These are phyloP conservation scores for Yamadazyma trypodendri DNA, from an alignment of 1,139 yeast genomes.

Conservation along the genomic window DNA sequence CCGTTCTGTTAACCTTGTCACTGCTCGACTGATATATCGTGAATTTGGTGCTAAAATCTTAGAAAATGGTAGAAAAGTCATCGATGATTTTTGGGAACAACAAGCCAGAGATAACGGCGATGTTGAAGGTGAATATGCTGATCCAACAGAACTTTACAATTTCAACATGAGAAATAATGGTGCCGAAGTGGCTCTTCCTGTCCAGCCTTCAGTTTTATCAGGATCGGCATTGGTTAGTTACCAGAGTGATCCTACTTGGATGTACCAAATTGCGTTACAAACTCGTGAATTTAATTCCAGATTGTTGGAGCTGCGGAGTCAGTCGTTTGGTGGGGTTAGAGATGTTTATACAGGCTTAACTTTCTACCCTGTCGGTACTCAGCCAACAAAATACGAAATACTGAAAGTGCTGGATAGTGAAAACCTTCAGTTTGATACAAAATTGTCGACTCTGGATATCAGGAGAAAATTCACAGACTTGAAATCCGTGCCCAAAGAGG, in stretches of 20 bases:
- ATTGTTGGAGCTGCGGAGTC: conserved; percentile 58
- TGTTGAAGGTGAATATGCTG: conserved; percentile 78
- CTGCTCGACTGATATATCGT: conserved; percentile 85
- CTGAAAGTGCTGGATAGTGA: conserved; percentile 19
- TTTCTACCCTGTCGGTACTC: conserved; percentile 74
- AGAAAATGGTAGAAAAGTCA: conserved; percentile 74
- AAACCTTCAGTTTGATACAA: conserved; percentile 48
- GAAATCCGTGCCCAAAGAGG: conserved; percentile 50
- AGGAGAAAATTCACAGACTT: conserved; percentile 62
- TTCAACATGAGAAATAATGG: conserved; percentile 20
- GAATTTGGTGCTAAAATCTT: conserved; percentile 91
- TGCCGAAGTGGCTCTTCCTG: conserved; percentile 16
- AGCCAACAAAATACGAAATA: conserved; percentile 51
- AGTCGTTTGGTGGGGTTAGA: conserved; percentile 59
- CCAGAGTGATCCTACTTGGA: conserved; percentile 77
- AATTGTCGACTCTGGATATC: conserved; percentile 44
- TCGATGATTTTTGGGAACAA: conserved; percentile 88
- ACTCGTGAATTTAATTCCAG: conserved; percentile 68
- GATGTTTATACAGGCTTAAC: conserved; percentile 82
- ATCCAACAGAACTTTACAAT: conserved; percentile 55
- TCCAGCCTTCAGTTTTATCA: conserved; percentile 33
- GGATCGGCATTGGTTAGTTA: conserved; percentile 43
- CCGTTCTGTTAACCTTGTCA: conserved; percentile 82
- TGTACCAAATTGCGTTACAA: conserved; percentile 78
- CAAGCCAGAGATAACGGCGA: conserved; percentile 70